A percentile compares a stretch with the other conserved stretches of the same genome.
Conservation (phyloP, 768 basidiomycete species). For the Sistotremastrum suecicum region DNA sequence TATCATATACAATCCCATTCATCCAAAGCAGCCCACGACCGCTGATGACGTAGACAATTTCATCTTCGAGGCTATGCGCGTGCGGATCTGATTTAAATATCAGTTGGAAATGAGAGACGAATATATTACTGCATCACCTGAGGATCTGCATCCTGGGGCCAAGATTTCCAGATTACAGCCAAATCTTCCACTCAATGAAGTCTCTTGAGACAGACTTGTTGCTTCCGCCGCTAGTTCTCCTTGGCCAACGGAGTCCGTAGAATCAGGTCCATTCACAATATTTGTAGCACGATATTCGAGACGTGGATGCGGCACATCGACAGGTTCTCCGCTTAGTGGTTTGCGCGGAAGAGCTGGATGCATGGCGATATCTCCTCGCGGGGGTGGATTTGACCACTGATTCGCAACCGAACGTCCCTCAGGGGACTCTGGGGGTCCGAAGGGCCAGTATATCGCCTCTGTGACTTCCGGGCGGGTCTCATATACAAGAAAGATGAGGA, state of each 20-base stretch:
- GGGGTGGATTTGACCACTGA: conserved; percentile 6
- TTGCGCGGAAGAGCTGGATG: conserved; percentile 8
- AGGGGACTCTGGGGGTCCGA: no score
- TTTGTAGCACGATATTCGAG: conserved; percentile 7
- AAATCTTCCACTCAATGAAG: conserved; percentile 6
- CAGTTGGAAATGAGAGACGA: not conserved
- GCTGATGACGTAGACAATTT: conserved; percentile 8
- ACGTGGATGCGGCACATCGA: conserved; percentile 2
- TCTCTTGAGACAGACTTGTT: conserved; percentile 10
- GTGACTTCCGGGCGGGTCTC: conserved; percentile 1
- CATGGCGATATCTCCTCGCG: conserved; percentile 7
- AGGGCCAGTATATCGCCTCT: conserved; percentile 2
- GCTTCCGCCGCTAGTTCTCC: conserved; percentile 8
- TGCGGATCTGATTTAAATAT: conserved; percentile 3
- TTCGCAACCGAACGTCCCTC: not conserved
- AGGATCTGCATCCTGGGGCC: conserved; percentile 9
- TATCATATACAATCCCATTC: conserved; percentile 7
- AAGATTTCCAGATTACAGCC: conserved; percentile 9
- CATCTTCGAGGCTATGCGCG: conserved; percentile 8
- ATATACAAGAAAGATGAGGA: conserved; percentile 6
- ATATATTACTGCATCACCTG: conserved; percentile 1
- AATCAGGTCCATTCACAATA: conserved; percentile 4
- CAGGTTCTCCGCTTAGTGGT: not conserved
- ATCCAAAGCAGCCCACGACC: conserved; percentile 9
- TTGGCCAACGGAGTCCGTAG: conserved; percentile 5